Evolutionary conservation across 768 basidiomycete genomes (phyloP).

Genomic region (Podaxis sp.): DNA sequence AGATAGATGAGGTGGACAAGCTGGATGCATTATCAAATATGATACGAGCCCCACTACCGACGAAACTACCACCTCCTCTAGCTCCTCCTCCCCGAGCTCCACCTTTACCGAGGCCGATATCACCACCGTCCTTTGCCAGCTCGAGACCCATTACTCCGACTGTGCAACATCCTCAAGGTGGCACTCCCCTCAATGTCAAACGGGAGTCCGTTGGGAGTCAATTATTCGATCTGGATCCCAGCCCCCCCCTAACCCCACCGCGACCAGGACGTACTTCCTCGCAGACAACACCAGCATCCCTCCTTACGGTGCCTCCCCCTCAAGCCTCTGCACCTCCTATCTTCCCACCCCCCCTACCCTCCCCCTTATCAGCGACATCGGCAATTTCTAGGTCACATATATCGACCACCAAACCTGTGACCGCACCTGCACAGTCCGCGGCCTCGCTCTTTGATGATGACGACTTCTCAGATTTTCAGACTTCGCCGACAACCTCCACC

Average conservation of each 20-base stretch:
- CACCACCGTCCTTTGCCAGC: slow-evolving; percentile 1
- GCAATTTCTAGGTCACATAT: neutral
- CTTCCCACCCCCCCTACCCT: slow-evolving; percentile 2
- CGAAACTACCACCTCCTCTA: slow-evolving; percentile 45
- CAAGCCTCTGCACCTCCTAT: neutral
- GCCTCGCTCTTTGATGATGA: slow-evolving; percentile 40
- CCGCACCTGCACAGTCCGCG: slow-evolving; percentile 23
- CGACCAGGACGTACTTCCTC: neutral
- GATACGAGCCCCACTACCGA: slow-evolving; percentile 42
- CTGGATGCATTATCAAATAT: slow-evolving; percentile 40
- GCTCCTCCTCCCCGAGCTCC: slow-evolving; percentile 35
- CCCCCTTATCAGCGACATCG: neutral
- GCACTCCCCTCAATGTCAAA: neutral
- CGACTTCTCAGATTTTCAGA: slow-evolving; percentile 55
- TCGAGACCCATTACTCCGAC: neutral
- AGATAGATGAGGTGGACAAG: slow-evolving; percentile 31
- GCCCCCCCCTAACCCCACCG: neutral
- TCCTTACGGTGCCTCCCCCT: neutral
- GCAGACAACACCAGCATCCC: neutral
- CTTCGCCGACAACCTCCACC: slow-evolving; percentile 30
- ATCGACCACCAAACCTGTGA: slow-evolving; percentile 20
- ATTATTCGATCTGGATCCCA: neutral
- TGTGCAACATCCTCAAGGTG: neutral
- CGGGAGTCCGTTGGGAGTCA: neutral
- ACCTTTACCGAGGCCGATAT: slow-evolving; percentile 5